A percentile compares a stretch with the other conserved stretches of the same genome.
Conservation (phyloP, 2,329 filamentous ascomycete species). For the Microsporum audouinii region DNA sequence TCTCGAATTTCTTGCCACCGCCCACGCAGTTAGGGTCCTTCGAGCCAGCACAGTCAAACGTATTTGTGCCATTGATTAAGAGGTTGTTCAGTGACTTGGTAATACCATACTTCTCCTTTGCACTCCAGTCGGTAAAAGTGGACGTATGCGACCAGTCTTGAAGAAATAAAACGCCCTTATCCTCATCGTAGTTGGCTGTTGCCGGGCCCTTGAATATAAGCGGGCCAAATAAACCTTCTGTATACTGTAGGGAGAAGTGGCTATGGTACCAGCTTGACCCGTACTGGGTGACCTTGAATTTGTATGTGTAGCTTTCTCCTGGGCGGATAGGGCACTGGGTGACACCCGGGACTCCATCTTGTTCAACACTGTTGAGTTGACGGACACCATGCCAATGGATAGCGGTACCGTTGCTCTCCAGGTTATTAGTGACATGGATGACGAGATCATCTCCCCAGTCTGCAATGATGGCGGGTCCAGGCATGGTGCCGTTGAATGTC, state of each 20-base stretch:
- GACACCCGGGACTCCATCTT: conserved; percentile 13
- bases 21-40: neutral
- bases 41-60: neutral
- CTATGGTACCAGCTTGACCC: conserved; percentile 19
- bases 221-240: conserved; percentile 22
- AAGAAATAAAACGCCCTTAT: neutral
- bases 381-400: conserved; percentile 5
- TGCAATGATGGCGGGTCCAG: conserved; percentile 25
- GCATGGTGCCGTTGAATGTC: conserved; percentile 23
- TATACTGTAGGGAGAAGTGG: conserved; percentile 16
- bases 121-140: neutral
- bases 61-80: neutral
- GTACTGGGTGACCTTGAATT: conserved; percentile 14
- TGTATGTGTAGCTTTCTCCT: conserved; percentile 15
- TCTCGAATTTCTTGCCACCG: neutral
- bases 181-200: conserved; percentile 4
- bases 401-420: conserved; percentile 9
- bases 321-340: conserved; percentile 18
- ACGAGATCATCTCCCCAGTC: conserved; percentile 26
- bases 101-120: neutral
- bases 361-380: neutral
- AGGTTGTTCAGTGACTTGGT: neutral
- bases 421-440: conserved; percentile 21
- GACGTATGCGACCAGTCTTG: neutral
- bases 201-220: conserved; percentile 25